Percentiles rank a stretch among this genome's conserved stretches.
phyloP scores from a whole-genome alignment of 1,284 basidiomycete species.

The Boletus semigastroideus region DNA sequence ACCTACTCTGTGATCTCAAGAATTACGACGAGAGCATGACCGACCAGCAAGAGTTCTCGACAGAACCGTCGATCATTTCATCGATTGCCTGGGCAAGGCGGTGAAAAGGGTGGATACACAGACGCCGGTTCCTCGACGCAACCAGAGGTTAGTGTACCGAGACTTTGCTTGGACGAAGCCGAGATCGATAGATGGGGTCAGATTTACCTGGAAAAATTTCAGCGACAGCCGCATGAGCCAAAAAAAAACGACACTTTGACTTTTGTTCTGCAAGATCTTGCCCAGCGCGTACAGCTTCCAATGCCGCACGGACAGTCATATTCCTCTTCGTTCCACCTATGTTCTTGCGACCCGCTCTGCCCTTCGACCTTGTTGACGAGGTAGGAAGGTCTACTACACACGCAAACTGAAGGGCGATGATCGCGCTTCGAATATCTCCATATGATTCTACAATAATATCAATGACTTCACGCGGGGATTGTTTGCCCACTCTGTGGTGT shows the following conservation, averaged over 20 bases:
- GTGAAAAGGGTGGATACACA: too few relatives aligned
- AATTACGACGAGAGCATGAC: too few relatives aligned
- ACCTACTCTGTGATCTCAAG: too few relatives aligned
- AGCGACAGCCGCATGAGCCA: background rate
- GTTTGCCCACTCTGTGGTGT: conserved; percentile 17
- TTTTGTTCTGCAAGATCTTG: conserved; percentile 94
- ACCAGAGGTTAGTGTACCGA: too few relatives aligned
- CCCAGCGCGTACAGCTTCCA: conserved; percentile 89
- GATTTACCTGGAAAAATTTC: conserved; percentile 57
- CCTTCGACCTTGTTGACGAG: conserved; percentile 19
- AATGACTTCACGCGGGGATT: conserved; percentile 63
- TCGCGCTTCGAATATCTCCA: conserved; percentile 92
- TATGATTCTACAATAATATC: conserved; percentile 76
- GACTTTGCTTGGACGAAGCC: too few relatives aligned
- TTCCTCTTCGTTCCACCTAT: conserved; percentile 1
- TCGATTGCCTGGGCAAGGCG: too few relatives aligned
- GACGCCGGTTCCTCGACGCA: too few relatives aligned
- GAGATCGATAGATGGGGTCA: too few relatives aligned
- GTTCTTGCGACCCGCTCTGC: conserved; percentile 34
- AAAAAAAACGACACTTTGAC: conserved; percentile 42
- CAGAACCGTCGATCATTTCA: too few relatives aligned
- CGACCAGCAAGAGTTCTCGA: too few relatives aligned
- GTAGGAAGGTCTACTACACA: conserved; percentile 43
- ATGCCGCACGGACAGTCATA: conserved; percentile 33
- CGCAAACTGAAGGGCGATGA: conserved; percentile 90